Evolutionary conservation across 148 eudicot species (phyloP), one percentile per base, ranked within the genome.

Genomic region (Drosera capensis): DNA sequence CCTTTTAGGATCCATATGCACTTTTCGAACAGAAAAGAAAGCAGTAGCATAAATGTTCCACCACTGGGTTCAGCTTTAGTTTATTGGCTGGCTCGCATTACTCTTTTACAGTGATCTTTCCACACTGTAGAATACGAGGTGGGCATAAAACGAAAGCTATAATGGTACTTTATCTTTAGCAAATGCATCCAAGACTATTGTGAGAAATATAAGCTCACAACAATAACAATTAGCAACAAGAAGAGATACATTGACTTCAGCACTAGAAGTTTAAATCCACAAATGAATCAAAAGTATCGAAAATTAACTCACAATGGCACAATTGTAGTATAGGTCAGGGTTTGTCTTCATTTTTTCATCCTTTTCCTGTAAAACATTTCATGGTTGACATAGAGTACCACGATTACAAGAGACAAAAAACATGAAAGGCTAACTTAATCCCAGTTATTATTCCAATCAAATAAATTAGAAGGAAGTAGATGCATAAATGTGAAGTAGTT

Each of bases 271-370:
- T 15, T 40, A 15, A 34, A 11, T 13, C 11, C 38, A 34, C 38
- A 34, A 11, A 11, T 11, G 8, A 1, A 34, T 11, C 11, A 34
- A 13, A 34, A 34, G 38, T 6, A 11, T 2, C 1, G 25, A 46
- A 50, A 49, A 0, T 9, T 6, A 39, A 57, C 87, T 74, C 65
- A 88, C 96, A 18, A 76, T 83, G 14, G 96, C 96, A 71, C 79
- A 79, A 63, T 83, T 83, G 71, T 65, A 88, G 61, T 64, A 79
- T 14, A 88, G 78, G 67, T 88, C 96, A 19, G 96, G 96, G 44
- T 80, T 88, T 43, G 69, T 57, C 49, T 66, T 61, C 96, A 82
- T n/a, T 87, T 47, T 58, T 80, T 64, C 75, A 77, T 53, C 80
- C 96, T 63, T n/a, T 84, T 88, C 73, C 83, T 94, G 19, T 15